Percentiles rank a stretch among this genome's conserved stretches.
Conservation (phyloP, 2,329 filamentous ascomycete genomes). For the Immersiporthe knoxdaviesiana region DNA sequence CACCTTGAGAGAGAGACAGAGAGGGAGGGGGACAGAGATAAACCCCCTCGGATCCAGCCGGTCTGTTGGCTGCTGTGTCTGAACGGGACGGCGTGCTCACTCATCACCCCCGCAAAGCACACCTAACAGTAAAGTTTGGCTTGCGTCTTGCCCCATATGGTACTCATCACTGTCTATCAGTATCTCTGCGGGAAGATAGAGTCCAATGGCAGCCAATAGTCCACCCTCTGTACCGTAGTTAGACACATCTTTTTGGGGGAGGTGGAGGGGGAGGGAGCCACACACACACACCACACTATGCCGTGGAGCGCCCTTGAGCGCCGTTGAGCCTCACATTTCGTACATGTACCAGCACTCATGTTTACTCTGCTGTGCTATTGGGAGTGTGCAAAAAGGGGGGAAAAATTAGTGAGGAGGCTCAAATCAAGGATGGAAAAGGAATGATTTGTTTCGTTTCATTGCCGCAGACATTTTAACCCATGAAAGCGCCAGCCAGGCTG, state of each 20-base stretch:
- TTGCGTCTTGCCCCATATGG: background rate
- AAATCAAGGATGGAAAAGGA: background rate
- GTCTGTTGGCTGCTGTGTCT: background rate
- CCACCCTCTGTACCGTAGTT: background rate
- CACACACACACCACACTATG: conserved; percentile 2
- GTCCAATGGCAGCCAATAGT: background rate
- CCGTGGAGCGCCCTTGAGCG: background rate
- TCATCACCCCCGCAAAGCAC: background rate
- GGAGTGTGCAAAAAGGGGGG: background rate
- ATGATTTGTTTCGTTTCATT: background rate
- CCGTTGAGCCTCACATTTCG: background rate
- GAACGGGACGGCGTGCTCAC: background rate
- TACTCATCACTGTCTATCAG: background rate
- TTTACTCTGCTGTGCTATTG: background rate
- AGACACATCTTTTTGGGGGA: background rate
- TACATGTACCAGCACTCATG: background rate
- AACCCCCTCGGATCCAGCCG: background rate
- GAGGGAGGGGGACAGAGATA: background rate
- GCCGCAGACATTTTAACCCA: background rate
- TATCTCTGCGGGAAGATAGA: background rate
- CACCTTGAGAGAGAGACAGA: too few species aligned
- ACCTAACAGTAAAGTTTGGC: background rate
- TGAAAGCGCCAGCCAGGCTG: background rate
- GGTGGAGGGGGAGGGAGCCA: too few species aligned
- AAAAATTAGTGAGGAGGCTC: too few species aligned